Conservation (phyloP, 805 yeast species). For the Saccharomycodes ludwigii region DNA sequence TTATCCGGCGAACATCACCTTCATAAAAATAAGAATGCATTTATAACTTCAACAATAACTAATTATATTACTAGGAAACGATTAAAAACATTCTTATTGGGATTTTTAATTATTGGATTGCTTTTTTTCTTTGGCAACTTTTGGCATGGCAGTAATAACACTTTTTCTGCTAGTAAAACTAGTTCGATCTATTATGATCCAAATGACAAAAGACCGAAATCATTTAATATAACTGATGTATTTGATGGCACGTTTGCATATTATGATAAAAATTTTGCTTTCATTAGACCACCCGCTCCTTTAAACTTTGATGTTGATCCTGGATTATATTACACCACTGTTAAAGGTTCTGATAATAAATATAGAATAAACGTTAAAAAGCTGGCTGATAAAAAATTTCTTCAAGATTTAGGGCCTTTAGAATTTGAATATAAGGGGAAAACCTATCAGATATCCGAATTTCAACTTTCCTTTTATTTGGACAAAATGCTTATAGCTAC, state of each 20-base stretch:
- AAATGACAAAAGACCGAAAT: slow-evolving; percentile 1
- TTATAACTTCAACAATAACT: too few species aligned
- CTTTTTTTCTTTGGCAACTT: not conserved
- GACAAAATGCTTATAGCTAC: slow-evolving; percentile 44
- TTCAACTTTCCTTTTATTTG: slow-evolving; percentile 33
- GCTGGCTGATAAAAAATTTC: slow-evolving; percentile 16
- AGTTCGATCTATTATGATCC: too few species aligned
- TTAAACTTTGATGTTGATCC: slow-evolving; percentile 27
- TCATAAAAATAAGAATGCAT: too few species aligned
- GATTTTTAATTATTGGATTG: too few species aligned
- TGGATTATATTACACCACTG: slow-evolving; percentile 27
- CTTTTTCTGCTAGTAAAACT: too few species aligned
- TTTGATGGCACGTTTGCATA: slow-evolving; percentile 17
- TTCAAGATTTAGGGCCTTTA: slow-evolving; percentile 15
- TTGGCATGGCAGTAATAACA: too few species aligned
- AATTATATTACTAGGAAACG: too few species aligned
- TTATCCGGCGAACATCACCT: too few species aligned
- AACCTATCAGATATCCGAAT: slow-evolving; percentile 27
- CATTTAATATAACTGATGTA: slow-evolving; percentile 14
- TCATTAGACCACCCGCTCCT: slow-evolving; percentile 16
- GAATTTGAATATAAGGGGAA: slow-evolving; percentile 31
- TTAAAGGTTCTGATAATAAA: slow-evolving; percentile 7
- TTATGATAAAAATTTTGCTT: slow-evolving; percentile 14
- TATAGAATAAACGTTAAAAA: slow-evolving; percentile 18
- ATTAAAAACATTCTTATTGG: too few species aligned